Conservation (phyloP, 306 rosid species). For the Cucurbita moschata region DNA sequence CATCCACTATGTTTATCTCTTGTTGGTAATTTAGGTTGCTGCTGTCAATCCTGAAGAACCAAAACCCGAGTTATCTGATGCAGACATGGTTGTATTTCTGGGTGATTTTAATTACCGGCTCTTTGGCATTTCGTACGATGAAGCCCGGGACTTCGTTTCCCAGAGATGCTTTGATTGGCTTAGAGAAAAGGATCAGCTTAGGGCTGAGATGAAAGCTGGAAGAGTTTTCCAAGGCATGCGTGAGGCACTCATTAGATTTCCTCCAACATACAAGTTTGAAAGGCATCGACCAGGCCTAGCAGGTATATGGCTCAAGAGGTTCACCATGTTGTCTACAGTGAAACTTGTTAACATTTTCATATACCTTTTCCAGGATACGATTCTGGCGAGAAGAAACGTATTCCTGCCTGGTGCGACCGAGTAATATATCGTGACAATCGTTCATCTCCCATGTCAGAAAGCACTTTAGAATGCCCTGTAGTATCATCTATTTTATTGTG, state of each 20-base stretch:
- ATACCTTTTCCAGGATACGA: slow-evolving; percentile 55
- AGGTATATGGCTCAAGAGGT: slow-evolving; percentile 29
- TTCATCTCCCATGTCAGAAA: slow-evolving; percentile 33
- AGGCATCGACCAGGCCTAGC: slow-evolving; percentile 80
- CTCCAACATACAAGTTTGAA: slow-evolving; percentile 96
- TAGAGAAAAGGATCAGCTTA: slow-evolving; percentile 95
- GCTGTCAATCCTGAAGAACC: slow-evolving; percentile 57
- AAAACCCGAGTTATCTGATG: slow-evolving; percentile 80
- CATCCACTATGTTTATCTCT: slow-evolving; percentile 3
- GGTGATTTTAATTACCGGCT: slow-evolving; percentile 97
- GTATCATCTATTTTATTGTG: slow-evolving; percentile 77
- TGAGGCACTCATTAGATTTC: slow-evolving; percentile 82
- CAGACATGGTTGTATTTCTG: slow-evolving; percentile 88
- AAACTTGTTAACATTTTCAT: background rate
- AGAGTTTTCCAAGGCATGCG: slow-evolving; percentile 99
- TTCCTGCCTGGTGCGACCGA: slow-evolving; percentile 99
- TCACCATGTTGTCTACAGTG: background rate
- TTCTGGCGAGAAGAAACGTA: slow-evolving; percentile 94
- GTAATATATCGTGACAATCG: slow-evolving; percentile 92
- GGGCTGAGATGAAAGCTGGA: slow-evolving; percentile 94
- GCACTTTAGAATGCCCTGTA: slow-evolving; percentile 77
- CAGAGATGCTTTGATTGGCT: slow-evolving; percentile 99
- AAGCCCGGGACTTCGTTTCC: slow-evolving; percentile 97
- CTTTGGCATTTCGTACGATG: slow-evolving; percentile 94
- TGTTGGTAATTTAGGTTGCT: slow-evolving; percentile 29